Conservation (phyloP, 192 early-diverging fungal species). For the Backusella morwellensis region DNA sequence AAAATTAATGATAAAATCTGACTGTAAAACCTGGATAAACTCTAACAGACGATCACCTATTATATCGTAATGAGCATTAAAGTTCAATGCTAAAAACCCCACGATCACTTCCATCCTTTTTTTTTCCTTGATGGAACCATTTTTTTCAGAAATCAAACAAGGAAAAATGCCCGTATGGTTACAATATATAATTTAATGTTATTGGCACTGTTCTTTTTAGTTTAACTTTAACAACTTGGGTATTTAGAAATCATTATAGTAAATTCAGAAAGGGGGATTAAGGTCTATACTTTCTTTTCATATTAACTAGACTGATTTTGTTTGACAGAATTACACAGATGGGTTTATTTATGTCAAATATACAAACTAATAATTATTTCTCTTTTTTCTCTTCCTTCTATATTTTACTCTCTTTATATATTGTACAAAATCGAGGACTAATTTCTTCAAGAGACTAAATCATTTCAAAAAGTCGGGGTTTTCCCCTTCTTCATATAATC, state of each 20-base stretch:
- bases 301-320: background rate
- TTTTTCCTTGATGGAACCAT: background rate
- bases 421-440: background rate
- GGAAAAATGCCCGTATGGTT: background rate
- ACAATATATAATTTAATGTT: background rate
- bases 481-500: background rate
- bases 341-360: background rate
- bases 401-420: background rate
- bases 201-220: background rate
- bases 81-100: background rate
- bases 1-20: too few relatives aligned
- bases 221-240: background rate
- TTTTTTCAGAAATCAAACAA: background rate
- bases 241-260: background rate
- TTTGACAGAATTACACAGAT: background rate
- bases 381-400: background rate
- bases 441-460: background rate
- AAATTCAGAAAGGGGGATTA: background rate
- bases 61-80: background rate
- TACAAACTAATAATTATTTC: background rate
- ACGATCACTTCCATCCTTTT: background rate
- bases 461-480: background rate
- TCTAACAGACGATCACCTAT: background rate
- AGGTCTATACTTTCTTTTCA: background rate
- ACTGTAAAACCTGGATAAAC: background rate